Base-by-base conservation (phyloP, 768 basidiomycete genomes). In the Mycena pura region DNA sequence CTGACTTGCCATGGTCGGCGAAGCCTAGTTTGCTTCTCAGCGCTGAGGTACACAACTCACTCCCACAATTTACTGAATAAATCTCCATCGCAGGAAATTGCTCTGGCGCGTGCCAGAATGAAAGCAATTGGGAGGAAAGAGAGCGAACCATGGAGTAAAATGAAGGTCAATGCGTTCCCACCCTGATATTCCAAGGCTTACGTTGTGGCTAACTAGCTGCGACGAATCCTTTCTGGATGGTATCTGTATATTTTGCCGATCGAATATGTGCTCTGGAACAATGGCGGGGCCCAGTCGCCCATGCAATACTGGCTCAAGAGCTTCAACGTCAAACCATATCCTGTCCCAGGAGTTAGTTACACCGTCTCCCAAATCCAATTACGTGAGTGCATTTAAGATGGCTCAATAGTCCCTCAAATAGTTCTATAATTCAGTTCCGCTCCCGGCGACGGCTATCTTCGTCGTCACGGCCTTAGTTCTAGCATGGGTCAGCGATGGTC, bases 181-280 rank as follows among this genome's bases (percentile, higher is more conserved):
- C 40, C 13, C n/a, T 2, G 17, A 17, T 40, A 3, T 10, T 17
- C 19, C 25, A 31, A 29, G 0, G 19, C 49, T 49, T 6, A 53
- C 6, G 17, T 2, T 51, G 1, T 10, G 6, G 17, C 11, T 4
- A 17, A 29, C n/a, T 28, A 67, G 66, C 48, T 67, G 10, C 58
- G 56, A 3, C 48, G 51, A 19, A 63, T 67, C 3, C 34, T 67
- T 38, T 61, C 54, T 1, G 47, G 50, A 14, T 67, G 66, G 66
- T 44, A 67, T 47, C 48, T 67, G 7, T 67, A 57, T 24, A 58
- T 67, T 22, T 47, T 67, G 1, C 62, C 66, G 1, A 64, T 67
- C 19, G 62, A 60, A 51, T 67, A 67, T 48, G 59, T 64, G 14
- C 58, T 67, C 11, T 67, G 66, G 66, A 67, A 67, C 59, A 67